Conservation (phyloP, 305 asterid genomes). For the Ilex paraguariensis region DNA sequence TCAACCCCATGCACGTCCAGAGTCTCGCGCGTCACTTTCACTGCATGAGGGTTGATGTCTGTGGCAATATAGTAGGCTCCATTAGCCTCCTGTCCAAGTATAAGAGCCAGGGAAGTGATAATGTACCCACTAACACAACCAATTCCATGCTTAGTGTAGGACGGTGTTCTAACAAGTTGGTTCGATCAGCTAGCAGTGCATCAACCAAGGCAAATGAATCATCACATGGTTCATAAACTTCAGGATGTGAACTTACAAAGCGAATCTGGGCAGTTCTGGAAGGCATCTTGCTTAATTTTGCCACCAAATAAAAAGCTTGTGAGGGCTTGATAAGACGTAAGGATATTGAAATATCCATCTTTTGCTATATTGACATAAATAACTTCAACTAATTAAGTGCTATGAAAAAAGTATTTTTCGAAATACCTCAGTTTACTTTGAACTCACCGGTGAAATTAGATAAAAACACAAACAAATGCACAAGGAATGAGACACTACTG, state of each 20-base stretch:
- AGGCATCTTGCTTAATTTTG: conserved; percentile 29
- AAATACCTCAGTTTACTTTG: too few relatives aligned
- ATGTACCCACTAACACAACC: conserved; percentile 89
- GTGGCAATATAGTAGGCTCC: conserved; percentile 45
- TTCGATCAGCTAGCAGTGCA: conserved; percentile 67
- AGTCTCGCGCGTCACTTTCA: conserved; percentile 53
- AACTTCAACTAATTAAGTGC: too few relatives aligned
- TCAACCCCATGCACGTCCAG: conserved; percentile 55
- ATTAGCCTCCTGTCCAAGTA: conserved; percentile 34
- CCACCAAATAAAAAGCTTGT: too few relatives aligned
- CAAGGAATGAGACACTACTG: too few relatives aligned
- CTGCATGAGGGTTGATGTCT: conserved; percentile 63
- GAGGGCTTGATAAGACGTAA: too few relatives aligned
- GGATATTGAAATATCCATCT: too few relatives aligned
- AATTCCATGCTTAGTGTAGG: conserved; percentile 74
- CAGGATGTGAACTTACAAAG: conserved; percentile 75
- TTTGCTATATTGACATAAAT: too few relatives aligned
- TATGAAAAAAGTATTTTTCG: too few relatives aligned
- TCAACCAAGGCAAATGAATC: conserved; percentile 84
- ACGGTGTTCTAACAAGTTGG: conserved; percentile 44
- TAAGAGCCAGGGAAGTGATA: conserved; percentile 68
- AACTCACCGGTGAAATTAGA: too few relatives aligned
- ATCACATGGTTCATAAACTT: conserved; percentile 88
- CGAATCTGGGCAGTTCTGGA: conserved; percentile 50
- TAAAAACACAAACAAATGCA: too few relatives aligned